Percentiles rank a stretch among this genome's conserved stretches.
These are phyloP conservation scores for Cryptococcus sp. DNA, from an alignment of 1,284 basidiomycete genomes.

Conservation along the genomic window DNA sequence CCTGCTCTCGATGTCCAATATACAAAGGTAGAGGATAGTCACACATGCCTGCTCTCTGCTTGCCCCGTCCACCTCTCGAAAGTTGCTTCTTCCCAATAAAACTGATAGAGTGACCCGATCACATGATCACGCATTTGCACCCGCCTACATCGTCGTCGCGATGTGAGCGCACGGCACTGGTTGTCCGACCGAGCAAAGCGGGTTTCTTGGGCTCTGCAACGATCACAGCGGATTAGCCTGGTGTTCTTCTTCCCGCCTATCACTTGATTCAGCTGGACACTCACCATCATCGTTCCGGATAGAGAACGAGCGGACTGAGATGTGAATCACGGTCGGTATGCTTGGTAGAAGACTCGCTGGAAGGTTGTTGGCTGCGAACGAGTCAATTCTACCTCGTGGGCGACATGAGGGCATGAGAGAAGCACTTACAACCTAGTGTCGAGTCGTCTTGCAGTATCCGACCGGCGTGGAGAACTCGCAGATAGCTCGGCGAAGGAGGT, in stretches of 20 bases:
- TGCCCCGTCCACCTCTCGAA: too few species aligned
- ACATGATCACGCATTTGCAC: conserved; percentile 50
- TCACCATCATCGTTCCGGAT: conserved; percentile 44
- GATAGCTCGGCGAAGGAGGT: conserved; percentile 74
- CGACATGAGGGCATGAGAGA: background rate
- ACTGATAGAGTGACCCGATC: background rate
- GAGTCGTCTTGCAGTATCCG: conserved; percentile 81
- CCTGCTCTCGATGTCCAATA: too few species aligned
- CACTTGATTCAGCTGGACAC: conserved; percentile 6
- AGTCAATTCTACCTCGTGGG: conserved; percentile 7
- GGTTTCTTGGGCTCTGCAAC: conserved; percentile 21
- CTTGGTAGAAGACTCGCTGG: conserved; percentile 45
- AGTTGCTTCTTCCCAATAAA: too few species aligned
- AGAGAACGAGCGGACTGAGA: conserved; percentile 69
- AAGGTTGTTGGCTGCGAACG: conserved; percentile 35
- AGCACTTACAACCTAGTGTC: conserved; percentile 65
- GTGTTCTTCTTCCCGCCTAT: background rate
- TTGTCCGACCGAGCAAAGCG: conserved; percentile 9
- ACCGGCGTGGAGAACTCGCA: conserved; percentile 78
- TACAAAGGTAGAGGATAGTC: too few species aligned
- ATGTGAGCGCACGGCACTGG: conserved; percentile 13
- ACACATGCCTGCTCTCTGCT: too few species aligned
- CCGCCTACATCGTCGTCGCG: conserved; percentile 42
- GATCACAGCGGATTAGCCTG: background rate
- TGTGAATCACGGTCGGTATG: conserved; percentile 71